Evolutionary conservation across 306 rosid genomes (phyloP).

Genomic region (Neltuma alba): DNA sequence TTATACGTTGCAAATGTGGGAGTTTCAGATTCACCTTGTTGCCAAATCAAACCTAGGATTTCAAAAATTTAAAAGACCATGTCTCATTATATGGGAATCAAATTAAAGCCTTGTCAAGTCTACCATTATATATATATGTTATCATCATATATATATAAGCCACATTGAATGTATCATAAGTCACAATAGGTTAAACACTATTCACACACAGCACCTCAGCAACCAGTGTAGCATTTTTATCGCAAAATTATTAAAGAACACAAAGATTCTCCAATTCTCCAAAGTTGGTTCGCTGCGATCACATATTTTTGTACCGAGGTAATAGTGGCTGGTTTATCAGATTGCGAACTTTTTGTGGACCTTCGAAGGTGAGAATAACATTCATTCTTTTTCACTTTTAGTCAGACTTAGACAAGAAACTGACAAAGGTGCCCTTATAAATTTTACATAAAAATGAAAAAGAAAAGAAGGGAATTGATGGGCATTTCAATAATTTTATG

Average conservation of each 20-base stretch:
- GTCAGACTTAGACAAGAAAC: too few species aligned
- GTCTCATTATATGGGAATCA: neutral
- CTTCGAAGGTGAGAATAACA: neutral
- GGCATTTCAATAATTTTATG: neutral
- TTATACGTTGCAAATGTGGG: too few species aligned
- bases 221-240: neutral
- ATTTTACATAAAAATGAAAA: neutral
- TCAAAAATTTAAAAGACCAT: neutral
- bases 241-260: slow-evolving; percentile 10
- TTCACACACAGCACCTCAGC: neutral
- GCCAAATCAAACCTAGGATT: neutral
- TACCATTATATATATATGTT: neutral
- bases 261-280: slow-evolving; percentile 2
- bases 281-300: slow-evolving; percentile 37
- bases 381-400: too few species aligned
- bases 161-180: neutral
- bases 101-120: neutral
- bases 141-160: neutral
- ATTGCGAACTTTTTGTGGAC: slow-evolving; percentile 34
- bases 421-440: too few species aligned
- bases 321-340: neutral
- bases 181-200: neutral
- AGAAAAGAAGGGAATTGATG: neutral
- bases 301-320: neutral
- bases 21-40: too few species aligned